A percentile compares a stretch with the other conserved stretches of the same genome.
phyloP scores from a whole-genome alignment of 2,329 filamentous ascomycete species.

The Onygenales sp. region DNA sequence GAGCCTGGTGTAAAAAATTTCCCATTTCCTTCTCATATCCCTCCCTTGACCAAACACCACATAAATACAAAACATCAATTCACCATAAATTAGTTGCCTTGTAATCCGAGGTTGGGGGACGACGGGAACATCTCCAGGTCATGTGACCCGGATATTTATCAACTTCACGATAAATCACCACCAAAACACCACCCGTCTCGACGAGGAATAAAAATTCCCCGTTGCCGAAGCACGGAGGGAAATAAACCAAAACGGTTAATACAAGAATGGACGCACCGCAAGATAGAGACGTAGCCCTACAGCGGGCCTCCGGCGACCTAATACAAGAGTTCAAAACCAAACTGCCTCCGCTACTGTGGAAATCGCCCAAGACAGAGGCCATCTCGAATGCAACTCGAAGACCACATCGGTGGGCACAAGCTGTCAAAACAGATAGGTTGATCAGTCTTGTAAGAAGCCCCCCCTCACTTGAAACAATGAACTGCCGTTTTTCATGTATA shows the following conservation, averaged over 20 bases:
- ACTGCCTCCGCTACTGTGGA: slow-evolving; percentile 35
- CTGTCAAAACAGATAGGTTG: slow-evolving; percentile 28
- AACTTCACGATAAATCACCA: too few relatives aligned
- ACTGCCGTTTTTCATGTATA: neutral
- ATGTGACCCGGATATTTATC: too few relatives aligned
- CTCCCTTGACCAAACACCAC: too few relatives aligned
- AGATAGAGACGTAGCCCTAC: slow-evolving; percentile 37
- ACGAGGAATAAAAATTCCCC: neutral
- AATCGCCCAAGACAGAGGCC: slow-evolving; percentile 15
- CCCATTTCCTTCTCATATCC: too few relatives aligned
- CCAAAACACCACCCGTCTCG: neutral
- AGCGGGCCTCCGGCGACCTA: slow-evolving; percentile 36
- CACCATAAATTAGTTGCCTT: too few relatives aligned
- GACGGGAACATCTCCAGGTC: too few relatives aligned
- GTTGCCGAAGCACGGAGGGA: neutral
- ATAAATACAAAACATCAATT: too few relatives aligned
- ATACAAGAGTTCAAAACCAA: slow-evolving; percentile 33
- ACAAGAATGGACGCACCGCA: slow-evolving; percentile 34
- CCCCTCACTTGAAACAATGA: neutral
- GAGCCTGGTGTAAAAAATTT: too few relatives aligned
- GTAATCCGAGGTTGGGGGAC: too few relatives aligned
- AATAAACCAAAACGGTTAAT: neutral
- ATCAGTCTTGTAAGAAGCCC: slow-evolving; percentile 29
- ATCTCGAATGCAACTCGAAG: slow-evolving; percentile 14
- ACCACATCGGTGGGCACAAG: slow-evolving; percentile 30